phyloP scores from a whole-genome alignment of 306 rosid species.

The Ammopiptanthus mongolicus region DNA sequence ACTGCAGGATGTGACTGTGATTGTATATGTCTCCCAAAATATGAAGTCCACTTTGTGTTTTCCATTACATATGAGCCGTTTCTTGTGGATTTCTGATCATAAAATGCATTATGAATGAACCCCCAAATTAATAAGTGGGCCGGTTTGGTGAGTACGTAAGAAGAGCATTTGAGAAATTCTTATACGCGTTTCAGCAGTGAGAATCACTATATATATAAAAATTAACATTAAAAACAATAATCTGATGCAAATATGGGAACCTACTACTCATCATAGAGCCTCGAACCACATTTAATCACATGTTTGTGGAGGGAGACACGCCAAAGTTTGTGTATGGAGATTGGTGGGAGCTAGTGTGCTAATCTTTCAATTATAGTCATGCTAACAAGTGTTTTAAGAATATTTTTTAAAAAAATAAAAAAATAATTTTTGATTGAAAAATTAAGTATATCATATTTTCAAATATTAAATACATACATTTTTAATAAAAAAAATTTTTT shows the following conservation, averaged over 20 bases:
- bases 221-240: neutral
- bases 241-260: neutral
- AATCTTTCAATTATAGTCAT: neutral
- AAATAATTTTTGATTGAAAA: too few species aligned
- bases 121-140: slow-evolving; percentile 24
- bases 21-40: slow-evolving; percentile 24
- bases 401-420: too few species aligned
- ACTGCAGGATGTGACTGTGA: slow-evolving; percentile 1
- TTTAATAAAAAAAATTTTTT: too few species aligned
- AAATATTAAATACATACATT: too few species aligned
- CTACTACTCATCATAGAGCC: neutral
- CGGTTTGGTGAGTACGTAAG: slow-evolving; percentile 39
- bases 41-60: slow-evolving; percentile 11
- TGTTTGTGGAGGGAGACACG: slow-evolving; percentile 11
- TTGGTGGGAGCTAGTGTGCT: slow-evolving; percentile 1
- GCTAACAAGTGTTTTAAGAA: too few species aligned
- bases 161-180: slow-evolving; percentile 27
- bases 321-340: neutral
- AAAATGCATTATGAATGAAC: slow-evolving; percentile 33
- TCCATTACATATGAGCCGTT: slow-evolving; percentile 16
- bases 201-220: neutral
- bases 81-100: slow-evolving; percentile 41
- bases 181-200: slow-evolving; percentile 26
- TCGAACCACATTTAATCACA: neutral
- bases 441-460: too few species aligned